phyloP scores from a whole-genome alignment of 768 basidiomycete species.

The Boletellus emodensis region DNA sequence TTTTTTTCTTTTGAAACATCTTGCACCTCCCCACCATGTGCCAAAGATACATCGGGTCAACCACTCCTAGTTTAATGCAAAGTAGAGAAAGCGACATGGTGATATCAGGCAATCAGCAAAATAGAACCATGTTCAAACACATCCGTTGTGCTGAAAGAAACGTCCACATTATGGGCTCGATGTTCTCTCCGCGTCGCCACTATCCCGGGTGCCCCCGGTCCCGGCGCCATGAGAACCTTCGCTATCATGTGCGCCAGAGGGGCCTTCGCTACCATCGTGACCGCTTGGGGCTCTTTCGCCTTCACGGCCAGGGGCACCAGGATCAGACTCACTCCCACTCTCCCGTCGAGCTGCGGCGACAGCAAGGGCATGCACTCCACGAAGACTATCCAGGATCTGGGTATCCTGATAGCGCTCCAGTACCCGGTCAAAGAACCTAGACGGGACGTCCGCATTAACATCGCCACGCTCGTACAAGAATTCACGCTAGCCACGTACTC shows the following conservation, averaged over 20 bases:
- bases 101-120: too few species aligned
- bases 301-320: background rate
- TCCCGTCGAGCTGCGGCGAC: background rate
- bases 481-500: constrained; percentile 5
- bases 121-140: too few species aligned
- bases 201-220: background rate
- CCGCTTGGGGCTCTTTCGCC: background rate
- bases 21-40: too few species aligned
- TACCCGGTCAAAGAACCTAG: background rate
- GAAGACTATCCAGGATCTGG: background rate
- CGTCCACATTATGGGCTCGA: background rate
- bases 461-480: background rate
- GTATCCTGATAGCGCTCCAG: background rate
- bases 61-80: too few species aligned
- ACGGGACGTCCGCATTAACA: background rate
- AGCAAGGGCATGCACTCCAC: background rate
- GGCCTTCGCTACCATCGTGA: background rate
- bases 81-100: too few species aligned
- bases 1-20: too few species aligned
- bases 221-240: background rate
- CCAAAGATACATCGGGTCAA: too few species aligned
- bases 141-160: too few species aligned
- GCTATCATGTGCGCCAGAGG: background rate
- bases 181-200: background rate
- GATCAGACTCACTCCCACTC: background rate